Evolutionary conservation across 495 filamentous ascomycete species (phyloP), one percentile per base, ranked within the genome.

Genomic region (Friedmanniomyces simplex): DNA sequence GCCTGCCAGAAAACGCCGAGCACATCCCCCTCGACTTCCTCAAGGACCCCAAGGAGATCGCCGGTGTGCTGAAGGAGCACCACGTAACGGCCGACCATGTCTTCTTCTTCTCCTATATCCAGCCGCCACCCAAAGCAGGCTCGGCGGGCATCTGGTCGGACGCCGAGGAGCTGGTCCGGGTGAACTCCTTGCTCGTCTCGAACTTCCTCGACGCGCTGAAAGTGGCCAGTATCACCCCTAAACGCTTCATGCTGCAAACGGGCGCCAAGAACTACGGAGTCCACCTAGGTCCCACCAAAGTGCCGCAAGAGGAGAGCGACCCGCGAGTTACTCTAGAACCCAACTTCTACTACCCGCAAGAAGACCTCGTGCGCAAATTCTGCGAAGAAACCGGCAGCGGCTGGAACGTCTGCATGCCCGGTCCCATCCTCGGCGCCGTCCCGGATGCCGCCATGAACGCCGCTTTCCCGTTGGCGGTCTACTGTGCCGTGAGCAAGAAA

Each of bases 61-160:
- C 72, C 0, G 54, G 58, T 10, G 58, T 64, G 8, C 57, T 77
- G 21, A 69, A 73, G 52, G 63, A 70, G 56, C 54, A 63, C 42
- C 57, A 63, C 11, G 61, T 73, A 14, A 66, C 64, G 32, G 70
- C 66, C 21, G 77, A 79, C 61, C 72, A 80, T 60, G 69, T 80
- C 18, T 81, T 81, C 68, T 82, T 79, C 69, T 76, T 73, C 48
- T 72, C 74, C 0, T 82, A 82, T 67, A 67, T 78, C 43, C 78
- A 82, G 58, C 70, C 71, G 69, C 28, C 67, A 77, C 28, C 79
- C 73, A 76, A 69, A 67, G 21, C 10, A 13, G 51, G 51, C 55
- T 69, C 76, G 54, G 69, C 68, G 1, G 60, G 60, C 21, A 25
- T 63, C 20, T 63, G 60, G 60, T 54, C 50, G 0, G 55, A 63